Evolutionary conservation across 2,329 filamentous ascomycete species (phyloP), one percentile per base, ranked within the genome.

Genomic region (Talaromyces amestolkiae): DNA sequence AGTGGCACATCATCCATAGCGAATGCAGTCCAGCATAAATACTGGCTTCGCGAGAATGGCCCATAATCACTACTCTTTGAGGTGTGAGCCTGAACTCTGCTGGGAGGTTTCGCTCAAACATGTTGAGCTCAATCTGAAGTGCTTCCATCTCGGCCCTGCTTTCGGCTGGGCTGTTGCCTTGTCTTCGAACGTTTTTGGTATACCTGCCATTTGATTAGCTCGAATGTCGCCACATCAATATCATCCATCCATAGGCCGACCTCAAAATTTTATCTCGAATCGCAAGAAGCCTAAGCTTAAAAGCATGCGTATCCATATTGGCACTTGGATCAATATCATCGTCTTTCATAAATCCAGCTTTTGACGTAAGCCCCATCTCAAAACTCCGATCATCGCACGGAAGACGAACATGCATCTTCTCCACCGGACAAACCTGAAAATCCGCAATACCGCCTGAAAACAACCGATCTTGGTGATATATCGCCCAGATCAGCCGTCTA

Each of bases 381-480:
- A 54, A 54, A 11, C 24, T 54, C 17, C 49, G 49, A 27, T 54
- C 49, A 54, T 54, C 49, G 31, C 49, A 54, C 15, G 49, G 49
- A 54, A 54, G 49, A 11, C 49, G 49, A 54, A 54, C 31, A 33
- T 54, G 24, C 22, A 54, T 54, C 49, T 33, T 54, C 49, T 54
- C 49, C 49, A 54, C 24, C 24, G 49, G 49, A 31, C 49, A 54
- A n/a, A 54, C 24, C 19, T 45, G n/a, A 19, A 45, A n/a, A 22
- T 45, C 41, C 17, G 41, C 41, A 22, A 45, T 45, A 17, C 41
- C 41, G n/a, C 41, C 41, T 10, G 41, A 45, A 11, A 45, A 45
- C 9, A 45, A 9, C n/a, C 41, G n/a, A 45, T 45, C 41, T 19
- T 45, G 41, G 10, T 45, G n/a, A 9, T 45, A 45, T 10, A 45